phyloP scores from a whole-genome alignment of 2,329 filamentous ascomycete species.

The Phyllosticta citriasiana region DNA sequence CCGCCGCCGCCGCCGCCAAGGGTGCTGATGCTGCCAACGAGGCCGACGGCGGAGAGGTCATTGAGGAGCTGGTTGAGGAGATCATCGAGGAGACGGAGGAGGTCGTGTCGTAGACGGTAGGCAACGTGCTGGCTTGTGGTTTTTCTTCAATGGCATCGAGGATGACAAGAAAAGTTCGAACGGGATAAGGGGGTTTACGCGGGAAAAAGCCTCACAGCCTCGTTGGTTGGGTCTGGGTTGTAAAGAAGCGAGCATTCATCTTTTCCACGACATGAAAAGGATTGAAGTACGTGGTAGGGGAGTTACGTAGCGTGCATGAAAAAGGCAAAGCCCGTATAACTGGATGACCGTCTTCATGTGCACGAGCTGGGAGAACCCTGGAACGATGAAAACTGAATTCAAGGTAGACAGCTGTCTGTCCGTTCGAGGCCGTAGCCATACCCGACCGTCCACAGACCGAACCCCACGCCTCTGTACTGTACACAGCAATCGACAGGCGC shows the following conservation, averaged over 20 bases:
- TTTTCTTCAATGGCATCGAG: neutral
- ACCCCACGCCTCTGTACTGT: neutral
- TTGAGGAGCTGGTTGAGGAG: constrained; percentile 79
- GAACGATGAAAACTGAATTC: too few species aligned
- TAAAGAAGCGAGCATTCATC: too few species aligned
- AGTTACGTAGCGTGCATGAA: too few species aligned
- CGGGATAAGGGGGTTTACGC: too few species aligned
- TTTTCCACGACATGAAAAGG: too few species aligned
- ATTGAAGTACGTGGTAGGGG: too few species aligned
- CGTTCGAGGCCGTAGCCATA: neutral
- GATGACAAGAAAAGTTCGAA: neutral
- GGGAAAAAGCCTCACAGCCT: too few species aligned
- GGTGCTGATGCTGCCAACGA: constrained; percentile 22
- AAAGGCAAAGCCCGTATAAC: too few species aligned
- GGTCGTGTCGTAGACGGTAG: constrained; percentile 37
- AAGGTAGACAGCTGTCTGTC: neutral
- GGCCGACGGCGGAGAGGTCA: constrained; percentile 45
- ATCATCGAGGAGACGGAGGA: constrained; percentile 84
- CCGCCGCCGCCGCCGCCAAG: constrained; percentile 47
- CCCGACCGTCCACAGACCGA: neutral
- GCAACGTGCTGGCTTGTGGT: neutral
- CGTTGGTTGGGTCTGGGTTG: too few species aligned
- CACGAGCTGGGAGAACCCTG: too few species aligned
- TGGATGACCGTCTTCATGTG: too few species aligned
- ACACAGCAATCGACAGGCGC: neutral